A percentile compares a stretch with the other conserved stretches of the same genome.
Evolutionary conservation across 495 filamentous ascomycete genomes (phyloP).

Genomic region (Talaromyces wortmannii): DNA sequence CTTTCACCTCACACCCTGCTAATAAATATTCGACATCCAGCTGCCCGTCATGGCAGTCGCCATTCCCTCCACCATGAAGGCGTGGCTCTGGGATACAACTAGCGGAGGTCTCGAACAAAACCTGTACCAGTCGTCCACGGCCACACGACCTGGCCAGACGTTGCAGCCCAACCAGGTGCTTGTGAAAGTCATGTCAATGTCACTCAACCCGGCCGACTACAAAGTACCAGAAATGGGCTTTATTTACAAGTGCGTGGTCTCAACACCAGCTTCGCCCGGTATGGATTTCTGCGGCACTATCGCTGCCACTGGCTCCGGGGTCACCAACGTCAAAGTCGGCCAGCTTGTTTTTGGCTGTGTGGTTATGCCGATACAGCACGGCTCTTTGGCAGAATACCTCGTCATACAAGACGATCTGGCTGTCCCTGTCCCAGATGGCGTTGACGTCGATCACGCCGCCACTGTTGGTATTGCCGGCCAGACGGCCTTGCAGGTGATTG

Average conservation of each 20-base stretch:
- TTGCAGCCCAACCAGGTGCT: constrained; percentile 40
- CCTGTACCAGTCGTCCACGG: constrained; percentile 38
- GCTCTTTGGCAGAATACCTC: constrained; percentile 50
- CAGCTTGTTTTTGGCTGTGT: constrained; percentile 51
- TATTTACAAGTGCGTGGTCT: constrained; percentile 30
- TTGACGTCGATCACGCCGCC: constrained; percentile 43
- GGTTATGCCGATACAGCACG: constrained; percentile 32
- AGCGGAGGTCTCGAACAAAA: constrained; percentile 48
- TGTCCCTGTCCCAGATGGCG: constrained; percentile 39
- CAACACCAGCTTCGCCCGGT: constrained; percentile 47
- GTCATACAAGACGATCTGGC: constrained; percentile 11
- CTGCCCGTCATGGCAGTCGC: not conserved
- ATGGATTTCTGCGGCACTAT: constrained; percentile 61
- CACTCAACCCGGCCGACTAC: constrained; percentile 68
- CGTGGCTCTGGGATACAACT: constrained; percentile 54
- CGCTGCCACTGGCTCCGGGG: constrained; percentile 27
- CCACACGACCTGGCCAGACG: constrained; percentile 30
- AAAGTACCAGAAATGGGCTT: constrained; percentile 52
- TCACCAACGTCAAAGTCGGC: constrained; percentile 33
- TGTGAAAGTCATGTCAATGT: constrained; percentile 45
- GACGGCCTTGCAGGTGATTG: constrained; percentile 54
- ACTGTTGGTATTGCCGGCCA: constrained; percentile 47
- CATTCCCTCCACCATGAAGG: constrained; percentile 45
- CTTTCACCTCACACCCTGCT: too few species aligned
- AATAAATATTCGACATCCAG: too few species aligned